Base-by-base conservation (phyloP, 2,329 filamentous ascomycete species). In the Colletotrichum lentis region DNA sequence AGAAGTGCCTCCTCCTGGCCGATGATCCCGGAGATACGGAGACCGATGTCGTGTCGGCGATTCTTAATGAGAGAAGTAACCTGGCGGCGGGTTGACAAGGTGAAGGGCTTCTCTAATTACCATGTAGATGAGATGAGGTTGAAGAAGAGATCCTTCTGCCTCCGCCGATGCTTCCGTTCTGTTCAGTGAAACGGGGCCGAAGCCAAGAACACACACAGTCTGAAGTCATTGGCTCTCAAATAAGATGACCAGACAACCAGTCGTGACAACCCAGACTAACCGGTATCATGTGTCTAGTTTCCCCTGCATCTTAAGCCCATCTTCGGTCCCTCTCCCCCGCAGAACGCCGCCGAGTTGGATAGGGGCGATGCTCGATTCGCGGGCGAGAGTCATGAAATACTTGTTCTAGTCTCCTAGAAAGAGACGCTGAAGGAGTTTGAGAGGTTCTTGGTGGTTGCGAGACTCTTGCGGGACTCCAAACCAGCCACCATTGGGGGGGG, bases 251-350 rank as follows among this genome's bases (percentile, higher is more conserved):
- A 31, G 27, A 31, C 27, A 31, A 31, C 7, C 27, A 31, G 27
- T 31, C 27, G 27, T 31, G 27, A 31, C 27, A 31, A 2, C 7
- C 27, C 8, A 31, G 27, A 27, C 46, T 46, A 54, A 53, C 55
- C 46, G 47, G 62, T 54, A 55, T 64, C 54, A 60, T 41, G 55
- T 64, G 62, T 60, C 46, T 20, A 39, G 31, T 54, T 53, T 60
- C 41, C 47, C 62, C 62, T 52, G 60, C 60, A 56, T 31, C 41
- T 4, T 31, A 27, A 44, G 37, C 35, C 27, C 53, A 16, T 56
- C 49, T 22, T 20, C 2, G 1, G 27, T 10, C 7, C 27, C 7
- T 31, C 27, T 31, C 31, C 60, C 50, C 60, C 50, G 31, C 60
- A 49, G 37, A 62, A 47, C 31, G 20, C 52, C 24, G 41, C 27